Evolutionary conservation across 306 rosid species (phyloP), one percentile per base, ranked within the genome.

Genomic region (Vicia villosa): DNA sequence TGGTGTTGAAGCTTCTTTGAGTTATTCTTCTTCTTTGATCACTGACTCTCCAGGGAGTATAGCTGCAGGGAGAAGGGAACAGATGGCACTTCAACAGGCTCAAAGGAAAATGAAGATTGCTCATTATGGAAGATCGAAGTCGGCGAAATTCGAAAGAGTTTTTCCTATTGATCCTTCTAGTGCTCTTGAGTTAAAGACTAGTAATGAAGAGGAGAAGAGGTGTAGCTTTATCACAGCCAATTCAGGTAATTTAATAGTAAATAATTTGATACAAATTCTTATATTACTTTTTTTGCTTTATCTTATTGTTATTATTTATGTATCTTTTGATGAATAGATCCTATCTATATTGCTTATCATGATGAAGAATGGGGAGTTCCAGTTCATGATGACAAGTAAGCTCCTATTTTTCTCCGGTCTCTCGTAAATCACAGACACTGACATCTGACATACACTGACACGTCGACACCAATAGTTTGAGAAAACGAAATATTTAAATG

Each of bases 361-460:
- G 99, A 95, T 75, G 85, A 95, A 82, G 99, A 95, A 81, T 95
- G 99, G 99, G 99, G 99, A 42, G 99, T 91, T 80, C 97, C 99
- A 38, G 84, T 91, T 77, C 95, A 86, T 77, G 97, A 95, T 80
- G 99, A 95, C 92, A 87, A 83, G 99, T 95, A 87, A 89, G 95
- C 28, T 36, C 63, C 37, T 56, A 30, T 73, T 12, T 74, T 51
- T 52, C 68, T 66, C 16, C 64, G n/a, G 42, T 66, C 57, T 30
- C 34, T 30, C 34, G 5, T 3, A 6, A n/a, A n/a, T n/a, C 13
- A 17, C 26, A 49, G 0, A 5, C 0, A 45, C 4, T 3, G 6
- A 46, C 10, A 45, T 0, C 8, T 13, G 3, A 46, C 52, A 15
- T 10, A 47, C 22, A 47, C 8, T 7, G 3, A 45, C 7, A 50